Evolutionary conservation across 176 grass and related monocot species (phyloP).

Genomic region (Eleusine indica): DNA sequence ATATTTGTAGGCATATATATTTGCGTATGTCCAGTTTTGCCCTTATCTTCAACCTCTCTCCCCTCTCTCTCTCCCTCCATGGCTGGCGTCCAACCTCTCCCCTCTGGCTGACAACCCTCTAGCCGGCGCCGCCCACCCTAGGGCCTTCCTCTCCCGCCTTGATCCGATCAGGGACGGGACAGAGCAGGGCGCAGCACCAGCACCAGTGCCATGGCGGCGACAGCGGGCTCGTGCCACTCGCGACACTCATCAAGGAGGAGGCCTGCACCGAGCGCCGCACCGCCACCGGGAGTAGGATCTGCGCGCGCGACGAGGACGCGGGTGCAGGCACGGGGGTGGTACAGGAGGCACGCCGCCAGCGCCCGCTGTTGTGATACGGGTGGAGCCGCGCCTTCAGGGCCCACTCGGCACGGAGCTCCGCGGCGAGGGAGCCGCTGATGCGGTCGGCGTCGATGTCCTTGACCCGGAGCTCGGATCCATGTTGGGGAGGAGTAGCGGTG

Average conservation of each 20-base stretch:
- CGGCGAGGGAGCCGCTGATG: no score
- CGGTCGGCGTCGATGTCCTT: no score
- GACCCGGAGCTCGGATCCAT: no score
- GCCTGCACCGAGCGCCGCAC: constrained; percentile 39
- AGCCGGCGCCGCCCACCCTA: background rate
- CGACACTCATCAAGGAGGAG: constrained; percentile 79
- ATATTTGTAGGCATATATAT: no score
- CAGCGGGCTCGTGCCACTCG: constrained; percentile 64
- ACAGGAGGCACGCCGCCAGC: constrained; percentile 47
- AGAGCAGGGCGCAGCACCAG: constrained; percentile 12
- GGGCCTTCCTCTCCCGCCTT: constrained; percentile 15
- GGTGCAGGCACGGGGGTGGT: background rate
- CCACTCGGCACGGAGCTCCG: constrained; percentile 65
- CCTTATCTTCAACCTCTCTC: no score
- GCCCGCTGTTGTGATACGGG: constrained; percentile 76
- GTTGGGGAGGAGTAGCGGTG: no score
- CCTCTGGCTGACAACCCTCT: background rate
- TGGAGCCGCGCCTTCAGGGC: constrained; percentile 66
- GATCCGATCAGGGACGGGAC: constrained; percentile 48
- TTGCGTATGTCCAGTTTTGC: no score
- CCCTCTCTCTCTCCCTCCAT: no score
- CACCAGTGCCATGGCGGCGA: constrained; percentile 22
- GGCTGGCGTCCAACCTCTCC: background rate
- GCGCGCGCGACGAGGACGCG: constrained; percentile 32
- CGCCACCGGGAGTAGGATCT: constrained; percentile 32